Conservation (phyloP, 208 protist genomes). For the Leptomonas seymouri region DNA sequence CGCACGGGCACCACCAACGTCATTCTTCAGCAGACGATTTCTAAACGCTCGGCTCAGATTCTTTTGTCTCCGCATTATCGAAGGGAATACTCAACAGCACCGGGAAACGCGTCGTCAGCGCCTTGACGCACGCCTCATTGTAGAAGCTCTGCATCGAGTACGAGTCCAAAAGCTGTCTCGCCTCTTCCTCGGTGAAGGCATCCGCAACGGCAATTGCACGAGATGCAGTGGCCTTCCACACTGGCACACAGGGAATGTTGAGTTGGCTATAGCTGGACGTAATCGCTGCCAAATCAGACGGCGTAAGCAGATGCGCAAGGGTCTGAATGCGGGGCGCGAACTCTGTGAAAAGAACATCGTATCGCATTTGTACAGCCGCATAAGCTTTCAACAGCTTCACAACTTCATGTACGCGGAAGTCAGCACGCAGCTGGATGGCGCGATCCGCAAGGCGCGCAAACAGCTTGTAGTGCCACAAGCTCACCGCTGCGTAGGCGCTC, state of each 20-base stretch:
- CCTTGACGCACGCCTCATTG: constrained; percentile 26
- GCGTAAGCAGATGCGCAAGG: constrained; percentile 49
- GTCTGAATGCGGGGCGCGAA: constrained; percentile 71
- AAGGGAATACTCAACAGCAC: constrained; percentile 19
- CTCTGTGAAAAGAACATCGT: constrained; percentile 76
- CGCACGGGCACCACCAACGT: too few relatives aligned
- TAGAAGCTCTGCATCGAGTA: constrained; percentile 33
- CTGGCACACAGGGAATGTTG: constrained; percentile 37
- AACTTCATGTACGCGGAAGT: constrained; percentile 53
- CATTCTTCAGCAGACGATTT: background rate
- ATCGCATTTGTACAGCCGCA: constrained; percentile 78
- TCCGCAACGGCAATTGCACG: constrained; percentile 38
- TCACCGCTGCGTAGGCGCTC: constrained; percentile 71
- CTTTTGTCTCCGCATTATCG: background rate
- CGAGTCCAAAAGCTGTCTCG: constrained; percentile 30
- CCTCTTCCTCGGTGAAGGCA: constrained; percentile 44
- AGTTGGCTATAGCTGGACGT: constrained; percentile 57
- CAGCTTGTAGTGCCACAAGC: constrained; percentile 89
- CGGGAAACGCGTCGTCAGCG: constrained; percentile 41
- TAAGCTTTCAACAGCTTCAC: constrained; percentile 58
- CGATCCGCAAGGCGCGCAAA: constrained; percentile 82
- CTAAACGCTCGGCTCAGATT: background rate
- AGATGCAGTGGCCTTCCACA: constrained; percentile 53
- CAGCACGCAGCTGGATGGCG: constrained; percentile 63
- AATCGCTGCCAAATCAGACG: constrained; percentile 48